Percentiles rank a stretch among this genome's conserved stretches.
Evolutionary conservation across 306 rosid species (phyloP).

Genomic region (Pueraria montana): DNA sequence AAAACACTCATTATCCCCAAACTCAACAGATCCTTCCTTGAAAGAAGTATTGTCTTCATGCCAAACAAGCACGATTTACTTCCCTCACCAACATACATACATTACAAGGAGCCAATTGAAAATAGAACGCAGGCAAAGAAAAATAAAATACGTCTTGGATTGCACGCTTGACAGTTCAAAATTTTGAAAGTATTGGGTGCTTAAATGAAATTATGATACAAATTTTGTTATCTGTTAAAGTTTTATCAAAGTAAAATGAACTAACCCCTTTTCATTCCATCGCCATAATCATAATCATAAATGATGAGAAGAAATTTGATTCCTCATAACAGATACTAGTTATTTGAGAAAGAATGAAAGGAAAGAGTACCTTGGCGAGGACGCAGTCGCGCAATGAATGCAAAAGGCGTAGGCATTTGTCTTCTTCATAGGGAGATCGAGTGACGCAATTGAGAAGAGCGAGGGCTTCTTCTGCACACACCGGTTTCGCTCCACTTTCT

Average conservation of each 20-base stretch:
- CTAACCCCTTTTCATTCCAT: too few species aligned
- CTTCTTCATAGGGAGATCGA: conserved; percentile 68
- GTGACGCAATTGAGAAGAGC: conserved; percentile 84
- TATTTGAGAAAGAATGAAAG: too few species aligned
- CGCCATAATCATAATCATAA: too few species aligned
- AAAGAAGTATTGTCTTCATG: neutral
- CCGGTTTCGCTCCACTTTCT: conserved; percentile 50
- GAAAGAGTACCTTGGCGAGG: conserved; percentile 65
- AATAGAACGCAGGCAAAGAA: neutral
- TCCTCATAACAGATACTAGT: too few species aligned
- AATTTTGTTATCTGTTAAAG: too few species aligned
- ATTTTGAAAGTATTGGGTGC: too few species aligned
- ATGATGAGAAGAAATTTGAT: too few species aligned
- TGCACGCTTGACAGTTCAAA: neutral
- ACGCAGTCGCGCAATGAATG: conserved; percentile 79
- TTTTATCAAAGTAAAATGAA: too few species aligned
- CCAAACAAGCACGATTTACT: too few species aligned
- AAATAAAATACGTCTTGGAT: neutral
- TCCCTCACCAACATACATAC: neutral
- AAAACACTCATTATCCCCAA: neutral
- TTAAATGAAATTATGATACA: too few species aligned
- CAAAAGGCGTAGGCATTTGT: conserved; percentile 73
- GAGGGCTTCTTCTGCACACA: conserved; percentile 81
- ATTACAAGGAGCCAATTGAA: neutral
- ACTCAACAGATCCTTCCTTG: neutral